Percentiles rank a stretch among this genome's conserved stretches.
These are phyloP conservation scores for Pseudocercospora fijiensis DNA, from an alignment of 2,329 filamentous ascomycete genomes.

Conservation along the genomic window DNA sequence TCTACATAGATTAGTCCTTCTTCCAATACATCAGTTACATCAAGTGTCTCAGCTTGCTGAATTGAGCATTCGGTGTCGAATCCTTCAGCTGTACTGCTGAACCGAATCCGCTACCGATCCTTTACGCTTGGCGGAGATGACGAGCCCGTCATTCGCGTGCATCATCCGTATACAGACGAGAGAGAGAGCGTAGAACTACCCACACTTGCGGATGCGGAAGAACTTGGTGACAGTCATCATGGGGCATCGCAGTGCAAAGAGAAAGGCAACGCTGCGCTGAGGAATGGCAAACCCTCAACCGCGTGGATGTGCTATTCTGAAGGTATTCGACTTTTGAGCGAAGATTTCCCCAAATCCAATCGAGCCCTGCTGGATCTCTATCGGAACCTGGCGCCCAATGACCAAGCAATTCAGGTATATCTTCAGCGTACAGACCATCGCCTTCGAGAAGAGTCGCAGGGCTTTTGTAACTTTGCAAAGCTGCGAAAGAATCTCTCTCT, in stretches of 20 bases:
- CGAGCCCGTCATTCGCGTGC: constrained; percentile 30
- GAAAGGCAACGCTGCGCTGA: constrained; percentile 34
- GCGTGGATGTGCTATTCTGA: constrained; percentile 25
- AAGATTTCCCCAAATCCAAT: not conserved
- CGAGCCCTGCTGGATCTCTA: constrained; percentile 12
- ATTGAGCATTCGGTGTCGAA: not conserved
- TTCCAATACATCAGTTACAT: too few relatives aligned
- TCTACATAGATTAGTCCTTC: too few relatives aligned
- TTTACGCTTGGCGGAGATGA: constrained; percentile 32
- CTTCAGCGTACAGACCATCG: constrained; percentile 18
- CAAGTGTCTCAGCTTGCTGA: not conserved
- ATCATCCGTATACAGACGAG: constrained; percentile 28
- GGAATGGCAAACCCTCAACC: constrained; percentile 24
- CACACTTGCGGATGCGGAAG: not conserved
- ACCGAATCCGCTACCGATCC: not conserved
- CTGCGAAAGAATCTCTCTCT: constrained; percentile 17
- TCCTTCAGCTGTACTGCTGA: not conserved
- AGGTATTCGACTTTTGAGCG: constrained; percentile 20
- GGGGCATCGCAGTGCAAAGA: constrained; percentile 31
- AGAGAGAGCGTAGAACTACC: not conserved
- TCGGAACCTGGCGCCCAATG: constrained; percentile 21
- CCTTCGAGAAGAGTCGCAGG: constrained; percentile 22
- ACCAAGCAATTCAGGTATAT: constrained; percentile 17
- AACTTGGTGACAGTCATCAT: not conserved
- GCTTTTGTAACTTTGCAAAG: constrained; percentile 28